Evolutionary conservation across 2,329 filamentous ascomycete genomes (phyloP), one percentile per base, ranked within the genome.

Genomic region (Penicillium sp.): DNA sequence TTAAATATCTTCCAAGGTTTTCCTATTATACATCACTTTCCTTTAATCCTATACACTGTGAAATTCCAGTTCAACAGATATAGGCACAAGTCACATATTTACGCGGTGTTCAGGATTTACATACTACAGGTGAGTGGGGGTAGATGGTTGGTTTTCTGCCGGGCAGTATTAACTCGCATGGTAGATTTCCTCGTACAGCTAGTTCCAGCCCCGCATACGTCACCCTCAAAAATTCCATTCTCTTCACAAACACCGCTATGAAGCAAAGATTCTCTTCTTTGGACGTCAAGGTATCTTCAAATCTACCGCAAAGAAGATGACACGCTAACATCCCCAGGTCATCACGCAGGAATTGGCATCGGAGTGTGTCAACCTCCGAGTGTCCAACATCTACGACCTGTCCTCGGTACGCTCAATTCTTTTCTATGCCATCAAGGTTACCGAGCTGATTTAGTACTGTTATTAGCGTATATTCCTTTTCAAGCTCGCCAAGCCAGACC

Each of bases 381-480:
- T 97, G 44, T 82, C 87, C 55, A 98, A 98, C 66, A 84, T 96
- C 67, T 97, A 98, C 74, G 93, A 98, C 69, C 81, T 98, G 52
- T 95, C 88, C 55, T 89, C 89, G 57, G 77, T 80, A 72, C 31
- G 72, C 46, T 35, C 33, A 47, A 37, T 10, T 13, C 28, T 31
- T 39, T 24, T 22, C 38, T 35, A 19, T 44, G 28, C 3, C 10
- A 34, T 31, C 10, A 28, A 10, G 28, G 13, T 9, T 53, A 60
- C 15, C 61, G 54, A 37, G 28, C 38, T 54, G 26, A 49, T 43
- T 4, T 8, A 6, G 6, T 4, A 15, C n/a, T 24, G 3, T 10
- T 10, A n/a, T 26, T 37, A 79, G 74, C 89, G 91, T 65, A 96
- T 97, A 64, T 88, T 97, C 64, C 83, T 97, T 24, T 80, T 98